Conservation (phyloP, 192 early-diverging fungal genomes). For the Coemansia interrupta region DNA sequence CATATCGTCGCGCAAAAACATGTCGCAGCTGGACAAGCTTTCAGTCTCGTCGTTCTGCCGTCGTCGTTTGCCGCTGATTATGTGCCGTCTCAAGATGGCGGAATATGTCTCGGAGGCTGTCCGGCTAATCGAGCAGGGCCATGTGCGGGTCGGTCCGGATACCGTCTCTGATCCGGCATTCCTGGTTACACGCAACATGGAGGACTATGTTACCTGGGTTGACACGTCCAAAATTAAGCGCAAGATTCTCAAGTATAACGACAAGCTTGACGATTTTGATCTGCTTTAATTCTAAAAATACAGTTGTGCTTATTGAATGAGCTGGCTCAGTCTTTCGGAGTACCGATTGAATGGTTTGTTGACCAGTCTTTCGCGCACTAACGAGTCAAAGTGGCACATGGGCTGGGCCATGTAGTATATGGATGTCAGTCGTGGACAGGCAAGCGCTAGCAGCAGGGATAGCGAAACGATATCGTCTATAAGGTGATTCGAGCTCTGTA, state of each 20-base stretch:
- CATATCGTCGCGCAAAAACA: slow-evolving; percentile 69
- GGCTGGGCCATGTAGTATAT: too few species aligned
- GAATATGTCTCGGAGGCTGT: slow-evolving; percentile 89
- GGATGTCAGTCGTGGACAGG: too few species aligned
- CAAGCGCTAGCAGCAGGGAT: too few species aligned
- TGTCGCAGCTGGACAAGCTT: slow-evolving; percentile 75
- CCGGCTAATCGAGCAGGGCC: slow-evolving; percentile 89
- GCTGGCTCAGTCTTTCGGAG: too few species aligned
- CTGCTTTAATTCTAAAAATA: slow-evolving; percentile 56
- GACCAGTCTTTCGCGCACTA: too few species aligned
- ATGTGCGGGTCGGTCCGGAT: slow-evolving; percentile 89
- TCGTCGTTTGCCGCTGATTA: slow-evolving; percentile 82
- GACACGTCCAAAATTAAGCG: slow-evolving; percentile 96
- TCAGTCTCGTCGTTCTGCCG: slow-evolving; percentile 85
- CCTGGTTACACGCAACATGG: slow-evolving; percentile 81
- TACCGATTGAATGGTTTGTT: too few species aligned
- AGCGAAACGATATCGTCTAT: too few species aligned
- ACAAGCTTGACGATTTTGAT: slow-evolving; percentile 89
- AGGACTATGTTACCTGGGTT: slow-evolving; percentile 97
- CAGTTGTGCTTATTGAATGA: too few species aligned
- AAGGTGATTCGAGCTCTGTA: too few species aligned
- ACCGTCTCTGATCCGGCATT: slow-evolving; percentile 88
- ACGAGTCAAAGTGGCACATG: too few species aligned
- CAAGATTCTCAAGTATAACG: slow-evolving; percentile 93
- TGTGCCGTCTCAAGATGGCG: slow-evolving; percentile 94